Evolutionary conservation across 177 flowering plant species (phyloP), one percentile per base, ranked within the genome.

Genomic region (Vitis hybrid): DNA sequence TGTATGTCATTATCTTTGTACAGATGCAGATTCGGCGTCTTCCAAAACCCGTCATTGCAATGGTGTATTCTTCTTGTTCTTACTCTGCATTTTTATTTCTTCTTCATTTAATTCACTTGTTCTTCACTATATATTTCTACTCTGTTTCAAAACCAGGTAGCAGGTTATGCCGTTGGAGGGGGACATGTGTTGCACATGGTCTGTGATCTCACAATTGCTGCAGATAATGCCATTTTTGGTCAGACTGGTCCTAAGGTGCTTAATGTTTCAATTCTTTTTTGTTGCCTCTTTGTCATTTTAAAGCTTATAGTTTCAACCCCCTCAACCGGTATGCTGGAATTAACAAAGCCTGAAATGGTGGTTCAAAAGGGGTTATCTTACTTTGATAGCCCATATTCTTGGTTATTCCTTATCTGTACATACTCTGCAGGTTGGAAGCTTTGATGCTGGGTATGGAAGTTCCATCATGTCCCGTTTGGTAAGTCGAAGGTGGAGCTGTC

Each of bases 381-480:
- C 4, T 8, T 11, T 61, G 6, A 35, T n/a, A 6, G n/a, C 6
- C 6, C 10, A 4, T 40, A 51, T 21, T 46, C 24, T 40, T 57
- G 9, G 27, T 32, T 32, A n/a, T 13, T 32, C 13, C 1, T 57
- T 2, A 35, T 24, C 6, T 70, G 50, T 12, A 21, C 30, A 65
- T 81, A 73, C 40, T 35, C 4, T 35, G 61, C 81, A 94, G 99
- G 98, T 95, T 60, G 99, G 99, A 80, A 95, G 99, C 81, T 93
- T 92, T 78, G 99, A 95, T 84, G 99, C 97, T 72, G 99, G 99
- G 24, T 95, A 92, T 84, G 98, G 99, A 70, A 84, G 96, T 82
- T 91, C 97, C 64, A 89, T 91, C 72, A 91, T 95, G 99, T 85
- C 96, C 24, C 95, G 99, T 49, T 76, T 95, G 97, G 99, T 94